A percentile compares a stretch with the other conserved stretches of the same genome.
Conservation (phyloP, 768 basidiomycete species). For the Phylloporus arenicola region DNA sequence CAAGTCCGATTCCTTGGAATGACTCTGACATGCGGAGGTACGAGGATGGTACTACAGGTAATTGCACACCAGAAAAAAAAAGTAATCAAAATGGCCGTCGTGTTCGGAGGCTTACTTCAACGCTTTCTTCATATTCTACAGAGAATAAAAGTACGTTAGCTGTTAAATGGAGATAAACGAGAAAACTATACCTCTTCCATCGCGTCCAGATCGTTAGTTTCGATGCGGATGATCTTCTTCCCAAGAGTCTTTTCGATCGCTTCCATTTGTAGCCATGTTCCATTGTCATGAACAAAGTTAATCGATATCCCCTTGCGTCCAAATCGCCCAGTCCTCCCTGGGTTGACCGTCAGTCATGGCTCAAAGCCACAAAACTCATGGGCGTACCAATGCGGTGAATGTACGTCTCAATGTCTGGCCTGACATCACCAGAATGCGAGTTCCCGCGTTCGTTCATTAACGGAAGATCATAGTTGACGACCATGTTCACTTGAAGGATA, state of each 20-base stretch:
- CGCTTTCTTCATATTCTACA: slow-evolving; percentile 78
- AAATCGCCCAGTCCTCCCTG: slow-evolving; percentile 96
- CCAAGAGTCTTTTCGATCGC: slow-evolving; percentile 77
- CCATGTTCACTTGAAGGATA: slow-evolving; percentile 99
- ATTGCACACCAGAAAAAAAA: not conserved
- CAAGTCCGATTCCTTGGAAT: too few relatives aligned
- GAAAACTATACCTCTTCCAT: slow-evolving; percentile 77
- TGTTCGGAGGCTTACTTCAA: slow-evolving; percentile 44
- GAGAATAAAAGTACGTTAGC: not conserved
- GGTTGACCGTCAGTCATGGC: not conserved
- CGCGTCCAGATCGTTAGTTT: slow-evolving; percentile 84
- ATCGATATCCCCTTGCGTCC: slow-evolving; percentile 96
- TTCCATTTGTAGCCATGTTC: slow-evolving; percentile 87
- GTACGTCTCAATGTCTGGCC: slow-evolving; percentile 93
- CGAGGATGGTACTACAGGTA: not conserved
- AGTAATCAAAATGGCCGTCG: not conserved
- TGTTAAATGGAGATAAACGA: not conserved
- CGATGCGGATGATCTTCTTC: slow-evolving; percentile 76
- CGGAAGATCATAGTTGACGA: slow-evolving; percentile 98
- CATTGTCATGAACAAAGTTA: slow-evolving; percentile 91
- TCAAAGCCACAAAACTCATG: not conserved
- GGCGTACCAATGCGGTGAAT: slow-evolving; percentile 90
- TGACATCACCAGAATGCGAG: slow-evolving; percentile 41
- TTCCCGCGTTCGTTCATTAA: slow-evolving; percentile 66
- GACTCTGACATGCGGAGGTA: not conserved